Conservation (phyloP, 805 yeast species). For the Yamadazyma sp. region DNA sequence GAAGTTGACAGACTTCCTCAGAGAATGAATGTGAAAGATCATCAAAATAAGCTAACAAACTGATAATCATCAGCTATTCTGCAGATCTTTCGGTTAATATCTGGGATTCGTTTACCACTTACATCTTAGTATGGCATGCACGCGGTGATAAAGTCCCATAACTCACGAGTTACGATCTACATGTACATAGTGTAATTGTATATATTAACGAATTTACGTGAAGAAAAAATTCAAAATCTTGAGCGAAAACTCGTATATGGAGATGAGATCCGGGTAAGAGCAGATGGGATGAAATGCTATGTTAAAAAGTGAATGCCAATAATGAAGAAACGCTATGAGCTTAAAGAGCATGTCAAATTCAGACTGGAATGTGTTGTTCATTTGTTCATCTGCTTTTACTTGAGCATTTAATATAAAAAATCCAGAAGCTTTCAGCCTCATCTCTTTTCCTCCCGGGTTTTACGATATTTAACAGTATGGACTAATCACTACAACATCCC, state of each 20-base stretch:
- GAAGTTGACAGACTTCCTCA: constrained; percentile 10
- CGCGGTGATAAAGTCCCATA: constrained; percentile 33
- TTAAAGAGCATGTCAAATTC: too few relatives aligned
- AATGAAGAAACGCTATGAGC: too few relatives aligned
- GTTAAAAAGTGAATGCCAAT: too few relatives aligned
- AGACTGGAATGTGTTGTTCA: too few relatives aligned
- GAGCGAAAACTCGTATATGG: background rate
- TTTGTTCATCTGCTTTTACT: too few relatives aligned
- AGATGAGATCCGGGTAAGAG: constrained; percentile 4
- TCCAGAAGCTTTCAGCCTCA: too few relatives aligned
- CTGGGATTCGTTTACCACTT: constrained; percentile 45
- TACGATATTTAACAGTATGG: too few relatives aligned
- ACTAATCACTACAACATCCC: too few relatives aligned
- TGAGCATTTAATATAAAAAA: too few relatives aligned
- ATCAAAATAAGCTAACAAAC: constrained; percentile 25
- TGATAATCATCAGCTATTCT: constrained; percentile 23
- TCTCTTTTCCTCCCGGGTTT: too few relatives aligned
- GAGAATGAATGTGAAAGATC: constrained; percentile 21
- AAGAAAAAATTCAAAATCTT: background rate
- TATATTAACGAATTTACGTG: background rate
- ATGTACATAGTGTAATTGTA: background rate
- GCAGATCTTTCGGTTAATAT: constrained; percentile 27
- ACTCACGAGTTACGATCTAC: constrained; percentile 1
- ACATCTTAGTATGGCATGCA: constrained; percentile 34
- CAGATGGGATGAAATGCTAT: too few relatives aligned